A percentile compares a stretch with the other conserved stretches of the same genome.
Conservation (phyloP, 2,329 filamentous ascomycete species). For the Aspergillus sp. region DNA sequence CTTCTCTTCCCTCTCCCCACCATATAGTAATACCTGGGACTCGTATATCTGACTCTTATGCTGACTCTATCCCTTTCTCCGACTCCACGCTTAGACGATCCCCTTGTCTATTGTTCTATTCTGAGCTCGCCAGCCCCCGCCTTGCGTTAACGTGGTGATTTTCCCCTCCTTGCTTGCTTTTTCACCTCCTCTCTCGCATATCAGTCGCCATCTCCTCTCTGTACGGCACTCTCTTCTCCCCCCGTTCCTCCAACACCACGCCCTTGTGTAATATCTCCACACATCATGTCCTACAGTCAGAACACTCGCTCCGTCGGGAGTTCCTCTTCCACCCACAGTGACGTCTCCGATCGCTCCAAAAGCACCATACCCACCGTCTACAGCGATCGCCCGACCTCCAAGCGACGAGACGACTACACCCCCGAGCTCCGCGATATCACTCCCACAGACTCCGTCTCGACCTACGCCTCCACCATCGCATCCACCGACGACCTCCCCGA, state of each 20-base stretch:
- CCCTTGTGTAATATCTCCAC: neutral
- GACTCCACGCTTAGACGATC: too few relatives aligned
- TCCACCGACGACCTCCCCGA: constrained; percentile 53
- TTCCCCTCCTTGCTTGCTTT: neutral
- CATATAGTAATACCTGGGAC: too few relatives aligned
- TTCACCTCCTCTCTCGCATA: neutral
- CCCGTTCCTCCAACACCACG: neutral
- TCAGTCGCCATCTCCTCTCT: neutral
- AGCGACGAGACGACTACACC: constrained; percentile 15
- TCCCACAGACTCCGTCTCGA: constrained; percentile 65
- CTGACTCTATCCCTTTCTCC: too few relatives aligned
- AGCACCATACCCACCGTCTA: constrained; percentile 40
- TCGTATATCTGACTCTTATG: too few relatives aligned
- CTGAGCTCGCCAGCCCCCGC: neutral
- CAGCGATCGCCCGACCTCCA: constrained; percentile 30
- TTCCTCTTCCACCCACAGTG: constrained; percentile 37
- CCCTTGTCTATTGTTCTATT: too few relatives aligned
- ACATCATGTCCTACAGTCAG: constrained; percentile 2
- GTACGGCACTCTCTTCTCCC: neutral
- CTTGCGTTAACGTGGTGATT: neutral
- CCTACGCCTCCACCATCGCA: constrained; percentile 71
- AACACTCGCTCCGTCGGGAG: constrained; percentile 26
- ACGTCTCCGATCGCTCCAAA: constrained; percentile 35
- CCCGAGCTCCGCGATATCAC: constrained; percentile 19
- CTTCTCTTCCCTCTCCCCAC: too few relatives aligned